These are phyloP conservation scores for Leccinellum albellum DNA, from an alignment of 768 basidiomycete species.

Conservation along the genomic window DNA sequence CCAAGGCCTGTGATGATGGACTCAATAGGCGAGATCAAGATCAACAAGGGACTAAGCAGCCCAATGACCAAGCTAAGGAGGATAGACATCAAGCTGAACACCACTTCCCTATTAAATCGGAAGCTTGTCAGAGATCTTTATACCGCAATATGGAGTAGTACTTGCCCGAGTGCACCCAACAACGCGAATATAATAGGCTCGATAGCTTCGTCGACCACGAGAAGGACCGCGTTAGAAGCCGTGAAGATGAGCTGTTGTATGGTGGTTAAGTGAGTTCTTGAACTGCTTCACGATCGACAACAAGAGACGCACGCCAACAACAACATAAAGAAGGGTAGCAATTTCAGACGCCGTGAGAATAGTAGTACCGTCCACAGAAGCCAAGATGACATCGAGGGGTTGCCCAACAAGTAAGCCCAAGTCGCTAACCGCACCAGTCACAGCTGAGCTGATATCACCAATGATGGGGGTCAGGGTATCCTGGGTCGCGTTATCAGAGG, in stretches of 20 bases:
- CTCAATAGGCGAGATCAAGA: slow-evolving; percentile 6
- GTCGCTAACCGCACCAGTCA: slow-evolving; percentile 1
- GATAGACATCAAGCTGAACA: slow-evolving; percentile 4
- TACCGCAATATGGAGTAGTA: neutral
- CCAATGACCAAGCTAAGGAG: slow-evolving; percentile 5
- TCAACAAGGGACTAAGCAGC: slow-evolving; percentile 1
- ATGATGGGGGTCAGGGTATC: slow-evolving; percentile 5
- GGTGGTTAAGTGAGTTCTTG: neutral
- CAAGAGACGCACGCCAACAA: slow-evolving; percentile 5
- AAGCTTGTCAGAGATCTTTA: neutral
- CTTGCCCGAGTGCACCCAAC: slow-evolving; percentile 1
- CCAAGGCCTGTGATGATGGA: slow-evolving; percentile 6
- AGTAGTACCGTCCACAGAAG: slow-evolving; percentile 3
- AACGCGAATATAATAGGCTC: neutral
- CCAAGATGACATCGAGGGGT: neutral
- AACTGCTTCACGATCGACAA: neutral
- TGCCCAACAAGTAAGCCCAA: slow-evolving; percentile 8
- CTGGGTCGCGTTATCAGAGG: slow-evolving; percentile 8
- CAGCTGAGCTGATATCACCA: slow-evolving; percentile 1
- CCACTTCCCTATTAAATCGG: neutral
- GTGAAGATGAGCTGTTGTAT: slow-evolving; percentile 10
- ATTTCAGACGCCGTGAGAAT: slow-evolving; percentile 2
- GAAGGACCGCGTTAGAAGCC: slow-evolving; percentile 1
- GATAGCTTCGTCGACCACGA: slow-evolving; percentile 5
- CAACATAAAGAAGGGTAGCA: neutral